phyloP scores from a whole-genome alignment of 2,329 filamentous ascomycete species.

The Neopestalotiopsis clavispora region DNA sequence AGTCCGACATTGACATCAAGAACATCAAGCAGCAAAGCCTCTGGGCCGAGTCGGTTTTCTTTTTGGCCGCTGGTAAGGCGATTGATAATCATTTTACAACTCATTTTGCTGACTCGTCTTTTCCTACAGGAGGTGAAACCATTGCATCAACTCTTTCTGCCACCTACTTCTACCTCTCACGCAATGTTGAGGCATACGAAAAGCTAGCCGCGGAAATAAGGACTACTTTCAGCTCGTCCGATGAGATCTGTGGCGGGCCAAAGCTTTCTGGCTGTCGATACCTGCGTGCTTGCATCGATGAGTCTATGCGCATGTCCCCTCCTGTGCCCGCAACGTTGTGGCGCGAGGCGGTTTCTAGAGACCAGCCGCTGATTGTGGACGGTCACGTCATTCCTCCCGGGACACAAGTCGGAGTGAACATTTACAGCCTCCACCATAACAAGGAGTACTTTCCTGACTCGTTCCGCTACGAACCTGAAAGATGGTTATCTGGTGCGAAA shows the following conservation, averaged over 20 bases:
- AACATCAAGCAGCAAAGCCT: background rate
- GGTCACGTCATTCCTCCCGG: constrained; percentile 36
- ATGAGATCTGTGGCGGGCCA: constrained; percentile 33
- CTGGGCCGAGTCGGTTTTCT: constrained; percentile 16
- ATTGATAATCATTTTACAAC: too few relatives aligned
- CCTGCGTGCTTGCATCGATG: constrained; percentile 50
- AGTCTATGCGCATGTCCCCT: constrained; percentile 50
- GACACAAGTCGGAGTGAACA: constrained; percentile 36
- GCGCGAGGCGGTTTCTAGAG: constrained; percentile 27
- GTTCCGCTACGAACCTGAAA: constrained; percentile 35
- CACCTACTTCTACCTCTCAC: constrained; percentile 40
- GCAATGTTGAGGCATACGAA: constrained; percentile 30
- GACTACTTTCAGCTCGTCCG: constrained; percentile 36
- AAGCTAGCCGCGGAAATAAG: constrained; percentile 37
- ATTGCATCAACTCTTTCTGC: constrained; percentile 36
- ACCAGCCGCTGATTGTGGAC: constrained; percentile 28
- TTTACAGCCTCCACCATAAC: constrained; percentile 41
- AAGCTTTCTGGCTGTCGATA: constrained; percentile 42
- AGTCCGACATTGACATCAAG: background rate
- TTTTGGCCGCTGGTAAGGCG: constrained; percentile 12
- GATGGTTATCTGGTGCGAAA: constrained; percentile 34
- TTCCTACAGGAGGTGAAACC: constrained; percentile 29
- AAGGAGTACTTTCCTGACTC: constrained; percentile 31
- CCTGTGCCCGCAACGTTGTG: constrained; percentile 40
- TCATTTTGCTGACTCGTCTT: background rate